phyloP scores from a whole-genome alignment of 768 basidiomycete species.

The Hericium coralloides region DNA sequence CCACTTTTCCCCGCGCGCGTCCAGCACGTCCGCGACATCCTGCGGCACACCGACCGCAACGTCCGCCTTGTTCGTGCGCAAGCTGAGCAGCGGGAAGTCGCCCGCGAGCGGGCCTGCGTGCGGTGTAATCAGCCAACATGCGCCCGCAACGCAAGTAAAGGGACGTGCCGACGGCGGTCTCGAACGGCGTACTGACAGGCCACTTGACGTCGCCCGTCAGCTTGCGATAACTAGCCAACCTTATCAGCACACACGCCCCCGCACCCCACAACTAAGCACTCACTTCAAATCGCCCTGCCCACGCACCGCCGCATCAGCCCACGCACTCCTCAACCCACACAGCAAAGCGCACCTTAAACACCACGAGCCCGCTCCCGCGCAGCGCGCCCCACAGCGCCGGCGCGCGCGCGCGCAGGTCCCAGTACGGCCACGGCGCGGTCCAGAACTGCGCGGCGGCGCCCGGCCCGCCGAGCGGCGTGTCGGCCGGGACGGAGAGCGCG shows the following conservation, averaged over 20 bases:
- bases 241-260: neutral
- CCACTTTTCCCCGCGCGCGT: conserved; percentile 63
- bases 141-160: neutral
- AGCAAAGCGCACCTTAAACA: conserved; percentile 60
- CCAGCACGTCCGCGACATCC: conserved; percentile 59
- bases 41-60: conserved; percentile 77
- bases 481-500: conserved; percentile 55
- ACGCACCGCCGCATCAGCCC: neutral
- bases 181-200: conserved; percentile 74
- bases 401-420: conserved; percentile 54
- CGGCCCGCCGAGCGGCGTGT: conserved; percentile 47
- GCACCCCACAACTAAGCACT: conserved; percentile 20
- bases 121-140: neutral
- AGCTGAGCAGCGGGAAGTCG: conserved; percentile 70
- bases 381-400: conserved; percentile 43
- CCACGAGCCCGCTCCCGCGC: conserved; percentile 52
- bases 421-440: conserved; percentile 71
- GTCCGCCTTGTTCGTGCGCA: conserved; percentile 94
- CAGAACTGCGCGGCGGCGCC: conserved; percentile 44
- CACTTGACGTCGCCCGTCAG: conserved; percentile 84
- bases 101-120: conserved; percentile 64
- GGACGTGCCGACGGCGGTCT: conserved; percentile 54
- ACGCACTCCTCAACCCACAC: neutral
- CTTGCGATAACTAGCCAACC: conserved; percentile 29
- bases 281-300: conserved; percentile 83